phyloP scores from a whole-genome alignment of 768 basidiomycete species.

The Boletus speciosus region DNA sequence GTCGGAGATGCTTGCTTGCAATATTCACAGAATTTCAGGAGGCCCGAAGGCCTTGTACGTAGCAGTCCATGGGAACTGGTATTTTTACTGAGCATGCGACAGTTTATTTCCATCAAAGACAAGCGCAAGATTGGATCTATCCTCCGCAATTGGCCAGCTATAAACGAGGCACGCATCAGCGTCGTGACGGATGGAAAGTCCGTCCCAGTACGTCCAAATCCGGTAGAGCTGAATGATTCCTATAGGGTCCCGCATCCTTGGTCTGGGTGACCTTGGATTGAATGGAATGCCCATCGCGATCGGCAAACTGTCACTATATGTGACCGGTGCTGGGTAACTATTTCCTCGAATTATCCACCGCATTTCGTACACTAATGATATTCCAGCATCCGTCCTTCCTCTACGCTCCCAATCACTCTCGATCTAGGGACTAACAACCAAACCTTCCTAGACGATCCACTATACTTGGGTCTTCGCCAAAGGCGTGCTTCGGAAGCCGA shows the following conservation, averaged over 20 bases:
- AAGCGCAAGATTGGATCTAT: slow-evolving; percentile 74
- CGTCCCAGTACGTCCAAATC: neutral
- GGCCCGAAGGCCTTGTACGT: slow-evolving; percentile 68
- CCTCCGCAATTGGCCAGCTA: slow-evolving; percentile 66
- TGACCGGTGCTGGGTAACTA: slow-evolving; percentile 82
- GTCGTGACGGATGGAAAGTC: slow-evolving; percentile 86
- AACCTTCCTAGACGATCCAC: slow-evolving; percentile 73
- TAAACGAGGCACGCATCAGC: slow-evolving; percentile 77
- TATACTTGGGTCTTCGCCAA: slow-evolving; percentile 84
- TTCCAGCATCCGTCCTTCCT: slow-evolving; percentile 65
- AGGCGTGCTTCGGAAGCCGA: slow-evolving; percentile 59
- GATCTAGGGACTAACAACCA: slow-evolving; percentile 91
- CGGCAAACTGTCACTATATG: slow-evolving; percentile 89
- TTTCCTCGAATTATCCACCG: neutral
- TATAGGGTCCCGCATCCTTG: slow-evolving; percentile 80
- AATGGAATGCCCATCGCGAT: slow-evolving; percentile 88
- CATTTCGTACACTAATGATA: neutral
- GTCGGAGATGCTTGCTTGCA: slow-evolving; percentile 89
- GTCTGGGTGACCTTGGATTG: slow-evolving; percentile 78
- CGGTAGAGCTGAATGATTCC: slow-evolving; percentile 1
- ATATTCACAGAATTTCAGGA: slow-evolving; percentile 74
- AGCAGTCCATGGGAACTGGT: slow-evolving; percentile 1
- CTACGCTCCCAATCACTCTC: slow-evolving; percentile 78
- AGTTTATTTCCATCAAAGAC: slow-evolving; percentile 81
- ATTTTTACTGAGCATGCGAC: slow-evolving; percentile 14